Evolutionary conservation across 352 stramenopile species (phyloP).

Genomic region (Pythium scleroteichum): DNA sequence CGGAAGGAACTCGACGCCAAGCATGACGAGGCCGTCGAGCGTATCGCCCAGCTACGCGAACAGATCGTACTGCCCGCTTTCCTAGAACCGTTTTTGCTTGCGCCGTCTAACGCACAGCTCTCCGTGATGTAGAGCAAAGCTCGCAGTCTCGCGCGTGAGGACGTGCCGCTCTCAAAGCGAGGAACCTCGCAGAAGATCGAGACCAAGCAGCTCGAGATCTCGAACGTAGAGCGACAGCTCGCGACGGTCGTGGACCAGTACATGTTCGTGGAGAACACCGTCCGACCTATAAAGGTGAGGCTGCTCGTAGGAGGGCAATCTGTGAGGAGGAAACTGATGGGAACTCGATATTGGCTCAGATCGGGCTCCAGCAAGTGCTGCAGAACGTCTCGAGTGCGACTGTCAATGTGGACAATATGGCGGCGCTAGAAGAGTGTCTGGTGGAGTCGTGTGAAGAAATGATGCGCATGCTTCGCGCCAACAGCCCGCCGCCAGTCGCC

Average conservation of each 20-base stretch:
- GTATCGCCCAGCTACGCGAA: constrained; percentile 47
- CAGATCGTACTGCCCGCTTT: constrained; percentile 51
- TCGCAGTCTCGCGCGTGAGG: constrained; percentile 46
- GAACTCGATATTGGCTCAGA: constrained; percentile 36
- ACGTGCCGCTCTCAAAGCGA: constrained; percentile 59
- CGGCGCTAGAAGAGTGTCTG: constrained; percentile 55
- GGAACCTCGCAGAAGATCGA: constrained; percentile 68
- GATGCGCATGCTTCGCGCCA: constrained; percentile 65
- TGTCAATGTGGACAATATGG: constrained; percentile 69
- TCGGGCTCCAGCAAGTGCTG: constrained; percentile 78
- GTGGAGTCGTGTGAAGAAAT: constrained; percentile 71
- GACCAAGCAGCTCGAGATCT: constrained; percentile 71
- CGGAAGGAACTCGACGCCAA: constrained; percentile 66
- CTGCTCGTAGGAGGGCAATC: too few species aligned
- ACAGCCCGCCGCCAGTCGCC: background rate
- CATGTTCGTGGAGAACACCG: constrained; percentile 79
- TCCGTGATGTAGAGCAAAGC: constrained; percentile 36
- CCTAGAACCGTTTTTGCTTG: background rate
- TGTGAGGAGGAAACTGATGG: too few species aligned
- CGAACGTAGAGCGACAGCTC: constrained; percentile 53
- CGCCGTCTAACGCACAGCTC: background rate
- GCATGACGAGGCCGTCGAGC: constrained; percentile 59
- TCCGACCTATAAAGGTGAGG: constrained; percentile 73
- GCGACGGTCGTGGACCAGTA: constrained; percentile 80
- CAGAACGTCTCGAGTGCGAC: constrained; percentile 74